These are phyloP conservation scores for Saposhnikovia divaricata DNA, from an alignment of 129 eudicot species.

Conservation along the genomic window DNA sequence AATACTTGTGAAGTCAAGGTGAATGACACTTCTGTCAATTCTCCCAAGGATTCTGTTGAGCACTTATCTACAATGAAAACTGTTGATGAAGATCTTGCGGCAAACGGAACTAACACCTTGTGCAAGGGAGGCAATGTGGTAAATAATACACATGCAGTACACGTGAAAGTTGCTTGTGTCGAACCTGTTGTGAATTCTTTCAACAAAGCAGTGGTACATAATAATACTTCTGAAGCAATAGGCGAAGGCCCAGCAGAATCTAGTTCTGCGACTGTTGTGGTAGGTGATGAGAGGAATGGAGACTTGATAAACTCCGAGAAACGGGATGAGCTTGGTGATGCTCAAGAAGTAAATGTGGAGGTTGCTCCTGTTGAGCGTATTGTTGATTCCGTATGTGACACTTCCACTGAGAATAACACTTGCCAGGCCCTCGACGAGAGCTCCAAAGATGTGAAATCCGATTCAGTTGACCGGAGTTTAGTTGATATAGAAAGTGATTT, in stretches of 20 bases:
- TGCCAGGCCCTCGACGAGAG: constrained; percentile 2
- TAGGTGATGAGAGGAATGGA: neutral
- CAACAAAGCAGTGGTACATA: neutral
- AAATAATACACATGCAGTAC: neutral
- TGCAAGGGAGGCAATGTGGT: neutral
- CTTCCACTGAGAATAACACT: neutral
- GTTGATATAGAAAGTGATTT: neutral
- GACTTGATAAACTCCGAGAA: neutral
- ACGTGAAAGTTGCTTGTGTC: neutral
- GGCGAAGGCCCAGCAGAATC: neutral
- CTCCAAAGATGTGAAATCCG: neutral
- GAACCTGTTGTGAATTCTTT: neutral
- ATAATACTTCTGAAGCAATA: neutral
- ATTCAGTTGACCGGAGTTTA: neutral
- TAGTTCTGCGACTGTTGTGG: neutral
- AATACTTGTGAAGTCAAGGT: neutral
- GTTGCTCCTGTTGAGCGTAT: constrained; percentile 3
- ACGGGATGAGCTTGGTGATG: neutral
- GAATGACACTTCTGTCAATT: neutral
- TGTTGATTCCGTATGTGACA: constrained; percentile 1
- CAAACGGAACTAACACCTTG: neutral
- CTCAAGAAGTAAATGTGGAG: neutral
- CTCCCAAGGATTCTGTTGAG: constrained; percentile 1
- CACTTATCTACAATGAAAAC: neutral
- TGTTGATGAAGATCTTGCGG: neutral